These are phyloP conservation scores for Septoria linicola DNA, from an alignment of 2,329 filamentous ascomycete genomes.

Conservation along the genomic window DNA sequence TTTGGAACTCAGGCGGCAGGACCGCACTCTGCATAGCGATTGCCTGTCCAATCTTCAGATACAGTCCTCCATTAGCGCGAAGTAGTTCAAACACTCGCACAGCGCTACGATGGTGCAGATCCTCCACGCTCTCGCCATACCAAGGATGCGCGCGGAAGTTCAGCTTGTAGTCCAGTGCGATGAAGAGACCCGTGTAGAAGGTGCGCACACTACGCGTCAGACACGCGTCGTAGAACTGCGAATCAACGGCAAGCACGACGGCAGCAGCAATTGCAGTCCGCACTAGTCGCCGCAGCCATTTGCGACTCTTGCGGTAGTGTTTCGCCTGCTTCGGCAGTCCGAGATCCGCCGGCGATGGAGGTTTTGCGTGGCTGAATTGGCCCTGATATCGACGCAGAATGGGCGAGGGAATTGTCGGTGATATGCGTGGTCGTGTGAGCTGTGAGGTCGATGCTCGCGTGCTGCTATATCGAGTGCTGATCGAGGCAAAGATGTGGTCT, in stretches of 20 bases:
- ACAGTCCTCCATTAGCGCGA: conserved; percentile 83
- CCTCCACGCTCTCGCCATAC: conserved; percentile 69
- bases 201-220: conserved; percentile 77
- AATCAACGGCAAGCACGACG: conserved; percentile 67
- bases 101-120: conserved; percentile 80
- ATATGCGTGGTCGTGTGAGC: no score
- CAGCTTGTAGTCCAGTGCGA: conserved; percentile 92
- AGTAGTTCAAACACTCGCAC: conserved; percentile 79
- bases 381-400: conserved; percentile 28
- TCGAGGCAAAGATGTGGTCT: conserved; percentile 19
- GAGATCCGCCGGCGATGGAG: conserved; percentile 75
- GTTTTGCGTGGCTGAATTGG: conserved; percentile 50
- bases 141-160: conserved; percentile 84
- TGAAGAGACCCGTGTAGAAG: conserved; percentile 73
- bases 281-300: conserved; percentile 74
- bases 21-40: conserved; percentile 98
- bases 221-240: conserved; percentile 73
- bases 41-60: conserved; percentile 96
- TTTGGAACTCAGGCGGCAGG: conserved; percentile 88
- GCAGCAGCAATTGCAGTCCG: conserved; percentile 61
- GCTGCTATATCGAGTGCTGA: conserved; percentile 2
- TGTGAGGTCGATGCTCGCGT: conserved; percentile 16
- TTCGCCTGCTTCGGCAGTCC: conserved; percentile 70
- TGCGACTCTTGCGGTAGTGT: conserved; percentile 66
- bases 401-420: conserved; percentile 2